Percentiles rank a stretch among this genome's conserved stretches.
These are phyloP conservation scores for Yarrowia galli DNA, from an alignment of 1,139 yeast genomes.

Conservation along the genomic window DNA sequence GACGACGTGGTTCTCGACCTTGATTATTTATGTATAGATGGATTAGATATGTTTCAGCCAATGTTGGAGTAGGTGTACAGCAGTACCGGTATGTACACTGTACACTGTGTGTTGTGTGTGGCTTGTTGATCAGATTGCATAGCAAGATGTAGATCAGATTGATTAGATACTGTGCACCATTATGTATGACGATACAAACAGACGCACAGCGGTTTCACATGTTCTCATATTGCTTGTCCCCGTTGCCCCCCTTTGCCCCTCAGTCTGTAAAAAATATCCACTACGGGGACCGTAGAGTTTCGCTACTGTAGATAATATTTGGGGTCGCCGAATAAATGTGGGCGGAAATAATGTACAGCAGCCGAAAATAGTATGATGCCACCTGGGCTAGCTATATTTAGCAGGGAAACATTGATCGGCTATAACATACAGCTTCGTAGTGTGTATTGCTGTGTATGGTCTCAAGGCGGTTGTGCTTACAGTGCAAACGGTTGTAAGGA, in stretches of 20 bases:
- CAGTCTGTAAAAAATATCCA: not conserved
- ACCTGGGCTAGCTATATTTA: not conserved
- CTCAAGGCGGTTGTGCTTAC: too few species aligned
- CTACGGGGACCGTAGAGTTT: slow-evolving; percentile 3
- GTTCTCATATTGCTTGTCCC: not conserved
- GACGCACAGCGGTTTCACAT: not conserved
- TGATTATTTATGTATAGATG: slow-evolving; percentile 25
- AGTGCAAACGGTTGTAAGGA: too few species aligned
- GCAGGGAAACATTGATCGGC: not conserved
- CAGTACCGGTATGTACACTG: too few species aligned
- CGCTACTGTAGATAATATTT: not conserved
- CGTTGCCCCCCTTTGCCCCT: not conserved
- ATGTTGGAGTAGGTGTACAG: too few species aligned
- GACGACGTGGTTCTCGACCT: slow-evolving; percentile 15
- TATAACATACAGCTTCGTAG: not conserved
- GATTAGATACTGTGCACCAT: slow-evolving; percentile 4
- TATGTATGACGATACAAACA: too few species aligned
- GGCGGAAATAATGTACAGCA: not conserved
- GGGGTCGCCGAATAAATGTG: not conserved
- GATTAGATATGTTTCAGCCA: not conserved
- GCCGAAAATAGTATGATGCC: not conserved
- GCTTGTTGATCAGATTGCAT: too few species aligned
- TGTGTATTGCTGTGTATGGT: not conserved
- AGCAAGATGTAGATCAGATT: not conserved
- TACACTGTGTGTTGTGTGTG: too few species aligned